Base-by-base conservation (phyloP, 129 eudicot species). In the Logfia minima region DNA sequence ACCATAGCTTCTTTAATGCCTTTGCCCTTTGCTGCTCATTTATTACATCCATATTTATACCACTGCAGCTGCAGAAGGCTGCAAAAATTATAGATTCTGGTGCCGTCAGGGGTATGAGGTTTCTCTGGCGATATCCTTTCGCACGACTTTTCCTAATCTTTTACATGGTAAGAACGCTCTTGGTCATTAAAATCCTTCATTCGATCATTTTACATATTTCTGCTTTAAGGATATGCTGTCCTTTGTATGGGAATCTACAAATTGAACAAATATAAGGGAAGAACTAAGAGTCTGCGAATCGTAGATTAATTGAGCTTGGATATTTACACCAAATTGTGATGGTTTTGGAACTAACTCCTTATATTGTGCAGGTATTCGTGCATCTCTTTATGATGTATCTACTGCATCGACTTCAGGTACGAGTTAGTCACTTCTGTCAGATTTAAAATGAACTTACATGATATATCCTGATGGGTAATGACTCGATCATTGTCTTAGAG, bases 351-450 rank as follows among this genome's bases (percentile, higher is more conserved):
- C 18, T 65, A 18, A 80, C 34, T 72, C 5, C 2, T 60, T 59
- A 55, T 22, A 10, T 72, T 70, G 37, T 72, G 61, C 99, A 95
- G 99, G 95, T 95, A 26, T 95, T 95, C 72, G 97, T 95, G 82
- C 99, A 95, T 82, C 92, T 95, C 68, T 95, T 95, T 85, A 84
- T 95, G 94, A 95, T 95, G 99, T 90, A 89, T 87, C 90, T 95
- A 68, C 70, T 95, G 82, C 99, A 95, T 86, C 92, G 96, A 24
- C 97, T 95, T 82, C 99, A 95, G 99, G 99, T 95, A 91, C 52
- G 77, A 5, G 60, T 52, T 34, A 21, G 58, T 56, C 69, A 66
- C 3, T 24, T 68, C 51, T 19, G 61, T 51, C 39, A 17, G 16
- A 19, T 55, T 34, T 34, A 51, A n/a, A 53, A 61, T 61, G 53